Evolutionary conservation across 148 eudicot species (phyloP), one percentile per base, ranked within the genome.

Genomic region (Polygonum maritimum): DNA sequence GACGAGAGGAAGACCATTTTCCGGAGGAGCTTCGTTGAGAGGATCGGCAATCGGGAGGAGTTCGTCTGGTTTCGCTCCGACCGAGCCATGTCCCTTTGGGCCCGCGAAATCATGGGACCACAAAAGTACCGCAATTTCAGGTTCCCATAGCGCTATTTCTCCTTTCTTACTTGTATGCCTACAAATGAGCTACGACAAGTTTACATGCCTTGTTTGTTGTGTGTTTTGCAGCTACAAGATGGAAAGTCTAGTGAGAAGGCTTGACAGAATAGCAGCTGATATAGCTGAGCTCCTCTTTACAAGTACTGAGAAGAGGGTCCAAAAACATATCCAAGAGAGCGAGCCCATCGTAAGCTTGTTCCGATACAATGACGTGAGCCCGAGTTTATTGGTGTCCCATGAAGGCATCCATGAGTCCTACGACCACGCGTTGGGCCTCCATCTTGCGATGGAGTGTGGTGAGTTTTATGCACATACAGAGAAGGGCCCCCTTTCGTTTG

Each of bases 51-150:
- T 33, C 77, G 89, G 15, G 91, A 87, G 76, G 90, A 83, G 83
- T 81, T 89, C 49, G 88, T 82, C 54, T 92, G 94, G 94, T 80
- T 83, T 60, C 80, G 85, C 26, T 81, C 87, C 13, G 89, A 85
- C 51, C 63, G 79, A 74, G 85, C 83, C 40, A 84, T 85, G 82
- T 41, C 75, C 44, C 87, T 83, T 57, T 81, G 83, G 87, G 90
- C 86, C 54, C 48, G 82, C 3, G 88, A 85, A 26, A 83, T 84
- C 41, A 82, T 87, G 82, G 90, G 92, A 12, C 81, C 84, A 0
- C 85, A 82, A 22, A 84, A 81, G 0, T 91, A 80, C 75, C 87
- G 83, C 69, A 83, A 80, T 70, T 85, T 89, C 83, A 88, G 97
- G 97, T 91, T 26, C 21, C 14, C 0, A 26, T 26, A 1, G 31